Evolutionary conservation across 1,284 basidiomycete genomes (phyloP), one percentile per base, ranked within the genome.

Genomic region (Hemileia vastatrix): DNA sequence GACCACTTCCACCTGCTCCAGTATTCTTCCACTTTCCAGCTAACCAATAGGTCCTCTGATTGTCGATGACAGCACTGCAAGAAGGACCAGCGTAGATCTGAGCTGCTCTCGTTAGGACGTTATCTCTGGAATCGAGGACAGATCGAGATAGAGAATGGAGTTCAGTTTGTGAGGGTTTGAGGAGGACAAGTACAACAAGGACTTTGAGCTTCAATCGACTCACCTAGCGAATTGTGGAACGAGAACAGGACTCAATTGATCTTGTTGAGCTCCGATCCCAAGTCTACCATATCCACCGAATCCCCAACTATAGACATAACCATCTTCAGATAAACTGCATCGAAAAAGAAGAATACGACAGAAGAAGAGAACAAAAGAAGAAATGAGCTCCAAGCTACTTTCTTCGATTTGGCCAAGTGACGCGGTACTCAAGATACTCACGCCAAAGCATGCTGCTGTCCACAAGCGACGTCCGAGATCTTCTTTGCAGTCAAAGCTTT

Each of bases 371-470:
- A 24, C 24, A n/a, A 44, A 13, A 1, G 31, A 24, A 48, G 57
- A 24, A 8, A 65, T 64, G 86, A 88, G 2, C 88, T 88, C 89
- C 90, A 94, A 6, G 87, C 86, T 40, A 19, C 24, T 43, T 50
- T 43, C 21, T n/a, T 49, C 57, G 24, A 3, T 27, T 6, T 2
- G 68, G 43, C 21, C 48, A 40, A 64, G 21, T 6, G 54, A 32
- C 54, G 32, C 15, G 73, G 24, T 19, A 6, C 27, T 19, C 23
- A 70, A 86, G 79, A 89, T 88, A 8, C 88, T 3, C 92, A 76
- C 2, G 90, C 90, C 52, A 93, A 79, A 61, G 83, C 85, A 72
- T 96, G 93, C 72, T 93, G 88, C 64, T 86, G 85, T 0, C 92
- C 93, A 51, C 86, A 90, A 0, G 87, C 81, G 65, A 96, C 86